Evolutionary conservation across 331 rosid species (phyloP).

Genomic region (Quercus tomentella): DNA sequence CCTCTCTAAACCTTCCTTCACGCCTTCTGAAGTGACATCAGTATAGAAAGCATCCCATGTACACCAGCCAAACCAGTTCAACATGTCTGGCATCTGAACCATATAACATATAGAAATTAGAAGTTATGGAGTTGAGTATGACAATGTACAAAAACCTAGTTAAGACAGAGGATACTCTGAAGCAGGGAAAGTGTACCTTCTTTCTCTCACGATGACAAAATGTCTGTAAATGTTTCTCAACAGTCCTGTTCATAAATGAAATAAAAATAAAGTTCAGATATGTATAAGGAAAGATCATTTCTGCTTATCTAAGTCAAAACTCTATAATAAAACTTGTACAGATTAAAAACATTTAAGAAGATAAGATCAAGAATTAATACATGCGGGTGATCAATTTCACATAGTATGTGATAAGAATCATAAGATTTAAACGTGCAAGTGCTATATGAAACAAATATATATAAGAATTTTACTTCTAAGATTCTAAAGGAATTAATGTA

Average conservation of each 20-base stretch:
- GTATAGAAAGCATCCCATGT: conserved; percentile 97
- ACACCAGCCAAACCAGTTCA: conserved; percentile 96
- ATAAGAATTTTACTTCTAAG: neutral
- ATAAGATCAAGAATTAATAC: no score
- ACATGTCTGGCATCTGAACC: conserved; percentile 81
- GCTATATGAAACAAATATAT: neutral
- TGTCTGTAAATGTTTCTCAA: conserved; percentile 79
- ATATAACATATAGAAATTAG: neutral
- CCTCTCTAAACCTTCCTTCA: conserved; percentile 73
- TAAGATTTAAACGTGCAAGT: neutral
- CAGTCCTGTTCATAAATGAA: conserved; percentile 41
- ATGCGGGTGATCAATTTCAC: neutral
- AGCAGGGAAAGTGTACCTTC: conserved; percentile 44
- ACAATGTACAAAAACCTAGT: neutral
- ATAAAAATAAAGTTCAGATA: neutral
- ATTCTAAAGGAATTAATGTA: neutral
- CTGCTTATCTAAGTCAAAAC: neutral
- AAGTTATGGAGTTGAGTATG: neutral
- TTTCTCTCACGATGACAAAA: conserved; percentile 77
- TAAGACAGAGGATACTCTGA: neutral
- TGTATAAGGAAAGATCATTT: neutral
- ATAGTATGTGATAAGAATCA: neutral
- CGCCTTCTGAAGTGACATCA: conserved; percentile 63
- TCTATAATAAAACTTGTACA: no score
- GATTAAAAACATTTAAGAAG: no score